Base-by-base conservation (phyloP, 2,329 filamentous ascomycete species). In the Hypoxylon sp. region DNA sequence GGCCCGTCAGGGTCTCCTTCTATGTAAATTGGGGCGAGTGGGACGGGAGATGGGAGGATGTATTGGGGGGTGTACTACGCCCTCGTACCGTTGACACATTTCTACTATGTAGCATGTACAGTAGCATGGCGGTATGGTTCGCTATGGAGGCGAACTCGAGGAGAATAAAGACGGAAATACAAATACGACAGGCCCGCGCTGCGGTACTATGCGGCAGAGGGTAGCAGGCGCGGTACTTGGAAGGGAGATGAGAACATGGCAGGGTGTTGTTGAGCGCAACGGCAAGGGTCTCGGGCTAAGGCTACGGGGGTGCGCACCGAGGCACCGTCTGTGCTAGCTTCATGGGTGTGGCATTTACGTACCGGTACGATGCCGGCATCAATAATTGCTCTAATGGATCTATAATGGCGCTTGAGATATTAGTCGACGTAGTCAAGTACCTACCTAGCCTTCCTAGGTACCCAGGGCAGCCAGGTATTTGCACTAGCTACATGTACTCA, bases 21-120 rank as follows among this genome's bases (percentile, higher is more conserved):
- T 67, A 67, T 67, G 63, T 63, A 64, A 60, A 60, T 60, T 64
- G 61, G 62, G 60, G 65, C 60, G 55, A 67, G 50, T 63, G 62
- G 57, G 60, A 62, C 62, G 60, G 48, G 53, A 60, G 62, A 15
- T n/a, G 31, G 18, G n/a, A 35, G 7, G 51, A n/a, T n/a, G n/a
- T n/a, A n/a, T n/a, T n/a, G n/a, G n/a, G n/a, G n/a, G n/a, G n/a
- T n/a, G n/a, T n/a, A n/a, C n/a, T n/a, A n/a, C n/a, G n/a, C n/a
- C n/a, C n/a, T n/a, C n/a, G n/a, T n/a, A n/a, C n/a, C n/a, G n/a
- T n/a, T n/a, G n/a, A n/a, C n/a, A n/a, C n/a, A n/a, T n/a, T n/a
- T n/a, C n/a, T n/a, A n/a, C n/a, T n/a, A n/a, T n/a, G n/a, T n/a
- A n/a, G n/a, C n/a, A n/a, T n/a, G n/a, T n/a, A n/a, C n/a, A n/a